Evolutionary conservation across 83 land plant genomes (phyloP).

Genomic region (Picea mariana): DNA sequence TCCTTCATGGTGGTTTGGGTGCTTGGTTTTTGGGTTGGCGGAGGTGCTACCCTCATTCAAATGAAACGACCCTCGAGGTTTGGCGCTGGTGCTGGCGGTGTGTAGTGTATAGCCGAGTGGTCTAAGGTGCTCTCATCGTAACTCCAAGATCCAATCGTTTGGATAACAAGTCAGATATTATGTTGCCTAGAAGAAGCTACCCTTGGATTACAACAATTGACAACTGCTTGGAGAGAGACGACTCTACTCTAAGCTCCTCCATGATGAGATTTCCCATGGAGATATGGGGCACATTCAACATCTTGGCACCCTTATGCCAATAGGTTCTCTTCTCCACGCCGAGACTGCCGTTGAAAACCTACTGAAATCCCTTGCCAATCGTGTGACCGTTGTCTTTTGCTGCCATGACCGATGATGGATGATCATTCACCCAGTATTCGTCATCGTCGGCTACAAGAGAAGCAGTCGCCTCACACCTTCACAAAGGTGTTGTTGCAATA

Average conservation of each 20-base stretch:
- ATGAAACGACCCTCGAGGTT: too few species aligned
- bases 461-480: neutral
- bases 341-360: slow-evolving; percentile 71
- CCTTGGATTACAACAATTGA: too few species aligned
- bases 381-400: slow-evolving; percentile 26
- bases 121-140: too few species aligned
- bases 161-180: too few species aligned
- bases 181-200: too few species aligned
- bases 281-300: slow-evolving; percentile 65
- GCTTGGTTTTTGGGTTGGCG: too few species aligned
- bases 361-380: slow-evolving; percentile 59
- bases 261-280: slow-evolving; percentile 74
- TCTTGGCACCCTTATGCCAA: slow-evolving; percentile 50
- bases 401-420: slow-evolving; percentile 1
- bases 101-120: too few species aligned
- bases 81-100: too few species aligned
- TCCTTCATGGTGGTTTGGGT: too few species aligned
- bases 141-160: too few species aligned
- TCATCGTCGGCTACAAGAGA: neutral
- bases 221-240: slow-evolving; percentile 58
- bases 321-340: slow-evolving; percentile 59
- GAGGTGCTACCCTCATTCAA: too few species aligned
- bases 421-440: neutral
- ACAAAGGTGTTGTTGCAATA: neutral
- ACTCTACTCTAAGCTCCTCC: slow-evolving; percentile 41